phyloP scores from a whole-genome alignment of 148 eudicot species.

The Agrostemma githago region DNA sequence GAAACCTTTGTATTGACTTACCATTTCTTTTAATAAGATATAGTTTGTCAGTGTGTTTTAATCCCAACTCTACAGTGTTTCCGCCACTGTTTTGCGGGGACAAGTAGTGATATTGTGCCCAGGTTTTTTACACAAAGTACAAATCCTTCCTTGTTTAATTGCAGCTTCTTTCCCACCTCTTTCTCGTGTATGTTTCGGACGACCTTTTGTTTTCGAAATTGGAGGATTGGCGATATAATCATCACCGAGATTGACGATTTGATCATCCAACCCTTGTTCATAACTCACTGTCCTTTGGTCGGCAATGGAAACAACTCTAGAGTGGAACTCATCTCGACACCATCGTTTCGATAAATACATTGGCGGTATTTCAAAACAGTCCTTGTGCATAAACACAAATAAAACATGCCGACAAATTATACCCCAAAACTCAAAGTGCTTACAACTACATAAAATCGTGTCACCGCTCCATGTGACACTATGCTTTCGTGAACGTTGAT shows the following conservation, averaged over 20 bases:
- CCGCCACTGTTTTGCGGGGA: too few species aligned
- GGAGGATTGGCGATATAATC: neutral
- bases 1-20: too few species aligned
- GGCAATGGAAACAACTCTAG: neutral
- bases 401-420: neutral
- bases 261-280: neutral
- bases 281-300: neutral
- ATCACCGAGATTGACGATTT: neutral
- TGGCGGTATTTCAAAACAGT: neutral
- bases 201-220: neutral
- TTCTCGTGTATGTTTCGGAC: neutral
- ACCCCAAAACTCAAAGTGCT: too few species aligned
- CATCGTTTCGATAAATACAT: too few species aligned
- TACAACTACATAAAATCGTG: too few species aligned
- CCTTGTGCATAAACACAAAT: neutral
- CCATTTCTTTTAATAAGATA: too few species aligned
- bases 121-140: too few species aligned
- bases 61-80: too few species aligned
- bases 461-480: too few species aligned
- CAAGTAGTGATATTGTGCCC: too few species aligned
- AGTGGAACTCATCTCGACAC: neutral
- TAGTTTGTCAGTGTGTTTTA: too few species aligned
- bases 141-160: neutral
- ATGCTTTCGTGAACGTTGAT: too few species aligned
- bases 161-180: neutral